Evolutionary conservation across 192 early-diverging fungal species (phyloP), one percentile per base, ranked within the genome.

Genomic region (Coemansia sp.): DNA sequence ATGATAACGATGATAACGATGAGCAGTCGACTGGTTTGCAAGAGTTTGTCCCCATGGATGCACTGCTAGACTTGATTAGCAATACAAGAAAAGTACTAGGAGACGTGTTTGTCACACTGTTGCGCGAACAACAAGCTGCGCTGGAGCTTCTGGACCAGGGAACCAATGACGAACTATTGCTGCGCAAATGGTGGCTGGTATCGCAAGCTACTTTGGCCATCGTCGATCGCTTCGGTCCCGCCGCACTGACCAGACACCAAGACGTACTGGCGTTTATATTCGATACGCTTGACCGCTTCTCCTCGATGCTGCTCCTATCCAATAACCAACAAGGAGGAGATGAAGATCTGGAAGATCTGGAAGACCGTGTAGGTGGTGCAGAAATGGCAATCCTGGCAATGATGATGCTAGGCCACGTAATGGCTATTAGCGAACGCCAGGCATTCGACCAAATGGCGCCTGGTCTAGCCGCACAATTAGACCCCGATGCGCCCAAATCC

Each of bases 211-310:
- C 89, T 52, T 22, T 82, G 45, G 75, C 66, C 38, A 88, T 93
- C 83, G 84, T 90, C 40, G 87, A 92, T 18, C 66, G 72, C 6
- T 71, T 93, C 45, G 93, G 93, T 0, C 89, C 92, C n/a, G 73
- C 76, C 3, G 91, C 94, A 38, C 59, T 95, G 48, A 79, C 85
- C 59, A 89, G 89, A 30, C 90, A 91, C 33, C 82, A 82, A 0
- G 91, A 95, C 70, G 87, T 95, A 25, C 80, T 95, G 62, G 82
- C 84, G 5, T 86, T 91, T 78, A 87, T 86, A 16, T 83, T 86
- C 33, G 87, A 84, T 56, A 83, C 89, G 18, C 60, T 91, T 14
- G 88, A 90, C 66, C 76, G 82, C 34, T 77, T 4, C 0, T 34
- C 59, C 17, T 18, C 36, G 16, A 12, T 6, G 32, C 18, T 50